Evolutionary conservation across 805 yeast genomes (phyloP).

Genomic region (Wickerhamomyces canadensis): DNA sequence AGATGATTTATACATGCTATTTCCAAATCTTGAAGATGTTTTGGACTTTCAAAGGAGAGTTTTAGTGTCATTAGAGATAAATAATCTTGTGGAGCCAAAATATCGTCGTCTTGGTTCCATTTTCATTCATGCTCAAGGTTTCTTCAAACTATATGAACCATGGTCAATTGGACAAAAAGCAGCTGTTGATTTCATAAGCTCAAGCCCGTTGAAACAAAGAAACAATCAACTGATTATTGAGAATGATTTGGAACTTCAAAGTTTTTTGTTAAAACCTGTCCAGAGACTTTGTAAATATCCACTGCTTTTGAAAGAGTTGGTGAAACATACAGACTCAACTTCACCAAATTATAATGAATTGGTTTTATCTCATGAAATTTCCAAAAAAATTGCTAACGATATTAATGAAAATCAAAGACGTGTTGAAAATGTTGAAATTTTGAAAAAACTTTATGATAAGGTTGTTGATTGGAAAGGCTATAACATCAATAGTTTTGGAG

Average conservation of each 20-base stretch:
- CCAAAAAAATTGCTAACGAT: constrained; percentile 78
- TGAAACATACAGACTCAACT: constrained; percentile 53
- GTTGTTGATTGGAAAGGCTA: constrained; percentile 94
- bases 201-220: constrained; percentile 50
- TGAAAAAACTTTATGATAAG: constrained; percentile 63
- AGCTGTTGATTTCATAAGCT: constrained; percentile 72
- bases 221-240: constrained; percentile 58
- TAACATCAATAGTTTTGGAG: constrained; percentile 75
- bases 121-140: constrained; percentile 78
- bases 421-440: constrained; percentile 74
- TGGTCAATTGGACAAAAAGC: constrained; percentile 90
- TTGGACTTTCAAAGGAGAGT: constrained; percentile 91
- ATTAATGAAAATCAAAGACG: constrained; percentile 93
- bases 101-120: constrained; percentile 86
- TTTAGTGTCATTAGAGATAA: constrained; percentile 83
- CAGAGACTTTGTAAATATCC: constrained; percentile 97
- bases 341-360: constrained; percentile 63
- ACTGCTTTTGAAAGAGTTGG: constrained; percentile 65
- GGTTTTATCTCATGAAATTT: constrained; percentile 59
- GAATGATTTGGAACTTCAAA: constrained; percentile 84
- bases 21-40: constrained; percentile 79
- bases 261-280: constrained; percentile 87
- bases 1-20: constrained; percentile 74
- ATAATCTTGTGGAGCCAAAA: constrained; percentile 65
- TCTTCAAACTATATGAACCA: constrained; percentile 85